Conservation (phyloP, 2,329 filamentous ascomycete genomes). For the Zasmidium angulare region DNA sequence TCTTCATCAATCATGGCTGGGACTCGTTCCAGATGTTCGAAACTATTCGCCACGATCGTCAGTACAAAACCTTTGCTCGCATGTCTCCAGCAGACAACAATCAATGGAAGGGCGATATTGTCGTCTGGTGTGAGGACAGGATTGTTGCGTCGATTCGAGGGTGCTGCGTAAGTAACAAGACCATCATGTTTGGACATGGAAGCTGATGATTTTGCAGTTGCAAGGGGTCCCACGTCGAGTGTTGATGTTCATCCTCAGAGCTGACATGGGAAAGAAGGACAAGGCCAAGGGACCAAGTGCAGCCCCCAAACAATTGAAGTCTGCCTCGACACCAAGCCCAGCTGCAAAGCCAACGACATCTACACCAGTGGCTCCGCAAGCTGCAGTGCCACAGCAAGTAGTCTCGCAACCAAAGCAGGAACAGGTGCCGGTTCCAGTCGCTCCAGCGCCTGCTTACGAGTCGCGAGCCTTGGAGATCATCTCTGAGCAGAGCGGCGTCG, state of each 20-base stretch:
- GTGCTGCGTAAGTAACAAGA: background rate
- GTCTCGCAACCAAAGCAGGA: background rate
- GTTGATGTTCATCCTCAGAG: background rate
- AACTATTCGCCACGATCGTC: background rate
- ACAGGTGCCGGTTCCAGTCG: background rate
- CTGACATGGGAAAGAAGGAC: background rate
- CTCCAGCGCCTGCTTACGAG: background rate
- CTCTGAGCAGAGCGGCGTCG: slow-evolving; percentile 30
- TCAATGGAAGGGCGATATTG: slow-evolving; percentile 4
- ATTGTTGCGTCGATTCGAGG: slow-evolving; percentile 10
- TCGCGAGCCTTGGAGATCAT: slow-evolving; percentile 22
- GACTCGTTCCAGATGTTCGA: slow-evolving; percentile 18
- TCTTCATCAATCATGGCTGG: slow-evolving; percentile 39
- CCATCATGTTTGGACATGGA: too few species aligned
- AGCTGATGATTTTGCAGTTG: background rate
- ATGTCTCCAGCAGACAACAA: background rate
- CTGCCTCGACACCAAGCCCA: background rate
- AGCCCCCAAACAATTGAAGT: background rate
- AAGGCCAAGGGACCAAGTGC: background rate
- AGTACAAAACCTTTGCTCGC: background rate
- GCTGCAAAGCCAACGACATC: background rate
- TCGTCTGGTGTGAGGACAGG: slow-evolving; percentile 6
- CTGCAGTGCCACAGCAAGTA: slow-evolving; percentile 4
- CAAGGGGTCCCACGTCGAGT: background rate
- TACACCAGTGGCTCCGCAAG: background rate